Percentiles rank a stretch among this genome's conserved stretches.
Conservation (phyloP, 768 basidiomycete genomes). For the Amanita rimosa region DNA sequence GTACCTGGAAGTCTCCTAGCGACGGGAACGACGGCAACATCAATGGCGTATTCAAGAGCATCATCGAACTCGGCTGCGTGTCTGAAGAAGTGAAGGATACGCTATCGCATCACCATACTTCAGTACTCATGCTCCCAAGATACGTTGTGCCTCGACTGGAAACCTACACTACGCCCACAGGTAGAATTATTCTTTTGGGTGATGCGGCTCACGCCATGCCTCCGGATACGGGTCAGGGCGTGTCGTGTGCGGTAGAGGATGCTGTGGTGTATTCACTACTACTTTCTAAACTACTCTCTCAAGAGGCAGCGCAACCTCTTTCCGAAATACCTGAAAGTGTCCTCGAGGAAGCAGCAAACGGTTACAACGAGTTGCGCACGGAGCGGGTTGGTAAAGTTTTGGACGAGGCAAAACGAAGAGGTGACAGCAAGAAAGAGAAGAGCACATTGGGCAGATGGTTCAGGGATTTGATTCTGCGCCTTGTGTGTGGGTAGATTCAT, state of each 20-base stretch:
- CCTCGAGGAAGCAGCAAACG: not conserved
- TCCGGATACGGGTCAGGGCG: conserved; percentile 30
- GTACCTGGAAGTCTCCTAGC: conserved; percentile 21
- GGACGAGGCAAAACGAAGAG: conserved; percentile 20
- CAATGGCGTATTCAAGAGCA: conserved; percentile 13
- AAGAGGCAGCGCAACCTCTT: not conserved
- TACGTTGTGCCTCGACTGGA: conserved; percentile 22
- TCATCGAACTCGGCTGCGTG: conserved; percentile 19
- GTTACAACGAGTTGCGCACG: conserved; percentile 19
- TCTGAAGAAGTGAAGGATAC: conserved; percentile 6
- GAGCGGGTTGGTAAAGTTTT: conserved; percentile 20
- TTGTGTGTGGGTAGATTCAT: conserved; percentile 18
- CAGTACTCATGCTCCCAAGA: conserved; percentile 23
- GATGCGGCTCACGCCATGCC: conserved; percentile 35
- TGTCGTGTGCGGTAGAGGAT: conserved; percentile 29
- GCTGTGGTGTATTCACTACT: conserved; percentile 23
- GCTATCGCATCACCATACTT: conserved; percentile 6
- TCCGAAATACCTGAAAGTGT: not conserved
- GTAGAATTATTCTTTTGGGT: conserved; percentile 27
- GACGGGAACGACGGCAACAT: conserved; percentile 15
- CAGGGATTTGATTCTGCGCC: conserved; percentile 21
- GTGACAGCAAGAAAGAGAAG: conserved; percentile 20
- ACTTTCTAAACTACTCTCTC: conserved; percentile 18
- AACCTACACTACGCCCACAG: conserved; percentile 19
- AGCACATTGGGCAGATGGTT: conserved; percentile 19